Evolutionary conservation across 1,284 basidiomycete genomes (phyloP).

Genomic region (Apiotrichum laibachii): DNA sequence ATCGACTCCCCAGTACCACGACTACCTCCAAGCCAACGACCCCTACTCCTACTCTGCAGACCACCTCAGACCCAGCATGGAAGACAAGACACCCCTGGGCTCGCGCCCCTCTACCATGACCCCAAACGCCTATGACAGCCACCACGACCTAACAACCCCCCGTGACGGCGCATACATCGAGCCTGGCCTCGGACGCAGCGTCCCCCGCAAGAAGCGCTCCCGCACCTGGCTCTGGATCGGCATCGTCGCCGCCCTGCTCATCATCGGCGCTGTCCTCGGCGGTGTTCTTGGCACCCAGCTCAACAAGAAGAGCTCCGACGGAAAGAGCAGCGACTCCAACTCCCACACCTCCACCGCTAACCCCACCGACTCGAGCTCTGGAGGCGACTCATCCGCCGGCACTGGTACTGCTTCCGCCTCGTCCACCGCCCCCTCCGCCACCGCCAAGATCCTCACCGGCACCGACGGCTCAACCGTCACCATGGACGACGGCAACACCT

Average conservation of each 20-base stretch:
- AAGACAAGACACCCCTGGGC: not conserved
- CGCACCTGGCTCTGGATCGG: not conserved
- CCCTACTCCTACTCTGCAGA: not conserved
- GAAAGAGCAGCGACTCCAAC: not conserved
- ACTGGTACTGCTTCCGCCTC: too few relatives aligned
- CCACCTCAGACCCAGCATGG: not conserved
- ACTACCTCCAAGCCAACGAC: not conserved
- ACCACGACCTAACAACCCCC: not conserved
- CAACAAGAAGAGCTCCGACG: not conserved
- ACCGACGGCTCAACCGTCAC: constrained; percentile 36
- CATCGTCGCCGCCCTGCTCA: not conserved
- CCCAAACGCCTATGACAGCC: not conserved
- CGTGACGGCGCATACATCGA: not conserved
- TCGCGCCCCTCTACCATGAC: not conserved
- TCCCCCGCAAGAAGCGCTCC: not conserved
- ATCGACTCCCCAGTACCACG: too few relatives aligned
- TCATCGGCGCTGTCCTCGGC: constrained; percentile 4
- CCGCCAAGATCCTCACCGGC: not conserved
- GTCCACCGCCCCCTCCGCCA: not conserved
- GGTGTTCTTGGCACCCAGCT: constrained; percentile 5
- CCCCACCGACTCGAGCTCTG: too few relatives aligned
- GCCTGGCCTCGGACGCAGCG: not conserved
- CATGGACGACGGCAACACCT: constrained; percentile 64
- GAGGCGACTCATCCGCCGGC: too few relatives aligned
- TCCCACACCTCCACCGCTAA: too few relatives aligned